Conservation (phyloP, 352 stramenopile genomes). For the Halophytophthora batemanensis region DNA sequence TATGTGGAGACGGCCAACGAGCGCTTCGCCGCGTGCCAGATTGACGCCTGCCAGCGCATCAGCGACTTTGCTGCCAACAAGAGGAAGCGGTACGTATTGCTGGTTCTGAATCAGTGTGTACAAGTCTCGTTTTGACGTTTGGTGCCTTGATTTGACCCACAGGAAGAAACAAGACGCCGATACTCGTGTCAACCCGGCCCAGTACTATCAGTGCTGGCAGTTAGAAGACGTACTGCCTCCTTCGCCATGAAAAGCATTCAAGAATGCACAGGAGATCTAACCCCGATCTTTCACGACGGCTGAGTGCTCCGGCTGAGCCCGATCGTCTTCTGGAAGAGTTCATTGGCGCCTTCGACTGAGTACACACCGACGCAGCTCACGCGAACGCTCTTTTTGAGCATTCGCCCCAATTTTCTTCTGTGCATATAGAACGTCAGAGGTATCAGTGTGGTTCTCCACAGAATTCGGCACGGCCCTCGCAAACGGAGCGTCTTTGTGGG, state of each 20-base stretch:
- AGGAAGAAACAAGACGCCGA: constrained; percentile 18
- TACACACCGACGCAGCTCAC: constrained; percentile 94
- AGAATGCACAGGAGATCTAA: neutral
- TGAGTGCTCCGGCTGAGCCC: too few species aligned
- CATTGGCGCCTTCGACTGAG: constrained; percentile 93
- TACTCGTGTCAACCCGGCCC: constrained; percentile 13
- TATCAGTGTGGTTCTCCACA: neutral
- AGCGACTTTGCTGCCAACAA: constrained; percentile 27
- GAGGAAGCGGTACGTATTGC: constrained; percentile 20
- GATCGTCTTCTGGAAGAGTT: constrained; percentile 65
- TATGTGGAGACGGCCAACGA: constrained; percentile 41
- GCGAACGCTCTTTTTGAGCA: constrained; percentile 91
- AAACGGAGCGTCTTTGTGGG: neutral
- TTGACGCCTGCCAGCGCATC: constrained; percentile 39
- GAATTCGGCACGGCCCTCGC: neutral
- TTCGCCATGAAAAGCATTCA: constrained; percentile 4
- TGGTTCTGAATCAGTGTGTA: neutral
- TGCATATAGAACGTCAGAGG: neutral
- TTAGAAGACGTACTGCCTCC: constrained; percentile 18
- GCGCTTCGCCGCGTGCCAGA: constrained; percentile 29
- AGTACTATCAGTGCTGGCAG: constrained; percentile 47
- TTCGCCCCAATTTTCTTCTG: constrained; percentile 89
- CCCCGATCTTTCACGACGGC: neutral
- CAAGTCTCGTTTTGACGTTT: too few species aligned
- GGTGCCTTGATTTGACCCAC: neutral